Evolutionary conservation across 148 eudicot species (phyloP).

Genomic region (Bassia scoparia): DNA sequence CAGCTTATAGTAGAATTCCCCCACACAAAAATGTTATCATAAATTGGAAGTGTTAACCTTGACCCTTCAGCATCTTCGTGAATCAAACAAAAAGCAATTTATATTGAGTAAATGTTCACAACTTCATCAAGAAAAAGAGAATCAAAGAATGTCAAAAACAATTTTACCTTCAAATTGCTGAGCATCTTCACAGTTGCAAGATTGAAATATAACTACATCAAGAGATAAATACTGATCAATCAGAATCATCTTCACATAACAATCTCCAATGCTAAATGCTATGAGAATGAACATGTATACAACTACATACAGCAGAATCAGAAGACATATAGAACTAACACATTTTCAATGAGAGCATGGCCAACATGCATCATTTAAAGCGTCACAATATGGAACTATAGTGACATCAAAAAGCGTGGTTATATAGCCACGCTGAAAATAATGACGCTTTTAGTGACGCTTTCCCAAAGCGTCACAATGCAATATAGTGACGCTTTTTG

Average conservation of each 20-base stretch:
- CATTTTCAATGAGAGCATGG: slow-evolving; percentile 5
- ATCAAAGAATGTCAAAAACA: slow-evolving; percentile 1
- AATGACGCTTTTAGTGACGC: too few species aligned
- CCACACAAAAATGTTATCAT: too few species aligned
- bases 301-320: slow-evolving; percentile 10
- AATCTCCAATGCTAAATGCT: background rate
- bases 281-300: slow-evolving; percentile 13
- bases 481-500: too few species aligned
- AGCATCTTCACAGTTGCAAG: slow-evolving; percentile 89
- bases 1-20: too few species aligned
- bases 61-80: background rate
- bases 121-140: background rate
- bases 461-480: too few species aligned
- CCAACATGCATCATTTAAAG: too few species aligned
- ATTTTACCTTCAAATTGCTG: slow-evolving; percentile 69
- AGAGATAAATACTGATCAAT: background rate
- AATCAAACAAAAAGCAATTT: background rate
- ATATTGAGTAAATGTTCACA: background rate
- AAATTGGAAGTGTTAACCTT: background rate
- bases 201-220: slow-evolving; percentile 68
- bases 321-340: background rate
- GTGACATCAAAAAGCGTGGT: too few species aligned
- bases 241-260: slow-evolving; percentile 2
- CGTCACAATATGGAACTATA: too few species aligned
- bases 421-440: too few species aligned